phyloP scores from a whole-genome alignment of 2,329 filamentous ascomycete genomes.

The Botryotinia narcissicola region DNA sequence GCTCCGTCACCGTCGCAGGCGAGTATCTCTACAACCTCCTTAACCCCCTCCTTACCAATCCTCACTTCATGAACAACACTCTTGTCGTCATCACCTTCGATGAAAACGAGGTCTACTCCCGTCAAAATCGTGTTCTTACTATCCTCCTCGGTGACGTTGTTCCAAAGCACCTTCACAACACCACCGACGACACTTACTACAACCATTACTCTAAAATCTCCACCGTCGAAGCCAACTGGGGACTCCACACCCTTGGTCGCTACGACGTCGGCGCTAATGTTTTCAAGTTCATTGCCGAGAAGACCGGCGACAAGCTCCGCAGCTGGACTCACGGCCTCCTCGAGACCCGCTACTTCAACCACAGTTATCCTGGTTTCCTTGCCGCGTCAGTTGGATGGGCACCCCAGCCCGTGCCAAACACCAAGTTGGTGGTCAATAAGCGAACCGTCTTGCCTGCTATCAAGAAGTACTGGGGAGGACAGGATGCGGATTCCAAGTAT shows the following conservation, averaged over 20 bases:
- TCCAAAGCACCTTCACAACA: slow-evolving; percentile 61
- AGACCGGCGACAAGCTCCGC: slow-evolving; percentile 53
- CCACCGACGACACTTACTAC: slow-evolving; percentile 67
- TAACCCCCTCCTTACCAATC: slow-evolving; percentile 65
- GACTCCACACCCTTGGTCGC: slow-evolving; percentile 64
- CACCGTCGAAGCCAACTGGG: slow-evolving; percentile 67
- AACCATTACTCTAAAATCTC: slow-evolving; percentile 69
- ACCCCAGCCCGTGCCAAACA: slow-evolving; percentile 40
- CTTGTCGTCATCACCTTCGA: slow-evolving; percentile 77
- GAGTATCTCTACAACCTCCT: slow-evolving; percentile 67
- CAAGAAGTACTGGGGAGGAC: slow-evolving; percentile 32
- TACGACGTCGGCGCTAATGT: slow-evolving; percentile 73
- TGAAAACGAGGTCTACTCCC: slow-evolving; percentile 68
- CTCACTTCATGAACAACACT: slow-evolving; percentile 72
- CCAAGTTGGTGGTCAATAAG: slow-evolving; percentile 30
- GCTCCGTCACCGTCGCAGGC: slow-evolving; percentile 65
- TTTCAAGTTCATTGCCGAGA: slow-evolving; percentile 57
- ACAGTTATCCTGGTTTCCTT: slow-evolving; percentile 45
- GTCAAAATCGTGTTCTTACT: slow-evolving; percentile 66
- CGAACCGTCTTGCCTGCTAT: slow-evolving; percentile 37
- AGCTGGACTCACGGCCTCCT: slow-evolving; percentile 36
- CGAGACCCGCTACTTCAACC: slow-evolving; percentile 44
- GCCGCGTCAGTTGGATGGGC: slow-evolving; percentile 30
- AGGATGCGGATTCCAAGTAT: slow-evolving; percentile 35
- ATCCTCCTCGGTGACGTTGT: slow-evolving; percentile 75